phyloP scores from a whole-genome alignment of 148 eudicot species.

The Cornus suecica region DNA sequence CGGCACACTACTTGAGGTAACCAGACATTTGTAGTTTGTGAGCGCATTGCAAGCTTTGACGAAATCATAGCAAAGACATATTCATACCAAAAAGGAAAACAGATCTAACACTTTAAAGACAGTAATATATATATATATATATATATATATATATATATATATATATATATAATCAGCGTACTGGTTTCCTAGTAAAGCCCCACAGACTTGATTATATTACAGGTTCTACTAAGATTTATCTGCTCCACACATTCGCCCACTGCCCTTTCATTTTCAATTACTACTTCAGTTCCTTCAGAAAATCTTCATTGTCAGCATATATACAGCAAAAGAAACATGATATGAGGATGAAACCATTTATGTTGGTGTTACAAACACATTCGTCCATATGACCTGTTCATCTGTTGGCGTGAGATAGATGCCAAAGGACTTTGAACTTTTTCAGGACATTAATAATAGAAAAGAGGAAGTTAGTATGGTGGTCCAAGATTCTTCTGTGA shows the following conservation, averaged over 20 bases:
- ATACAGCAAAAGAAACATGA: slow-evolving; percentile 1
- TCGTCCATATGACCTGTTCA: not conserved
- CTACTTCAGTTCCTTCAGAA: slow-evolving; percentile 60
- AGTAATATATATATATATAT: not conserved
- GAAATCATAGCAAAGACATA: not conserved
- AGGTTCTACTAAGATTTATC: not conserved
- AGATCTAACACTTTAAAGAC: not conserved
- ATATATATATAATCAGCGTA: too few species aligned
- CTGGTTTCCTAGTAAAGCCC: not conserved
- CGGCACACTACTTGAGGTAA: too few species aligned
- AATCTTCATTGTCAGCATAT: slow-evolving; percentile 56
- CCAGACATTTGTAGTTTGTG: not conserved
- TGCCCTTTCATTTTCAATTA: not conserved
- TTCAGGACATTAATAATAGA: not conserved
- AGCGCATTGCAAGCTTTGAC: not conserved
- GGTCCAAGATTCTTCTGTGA: not conserved
- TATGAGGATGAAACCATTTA: not conserved
- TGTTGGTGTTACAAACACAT: not conserved
- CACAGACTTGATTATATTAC: not conserved
- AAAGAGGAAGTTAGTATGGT: not conserved
- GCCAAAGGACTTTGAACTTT: not conserved
- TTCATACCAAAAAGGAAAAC: too few species aligned
- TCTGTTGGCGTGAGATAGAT: not conserved
- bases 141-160: too few species aligned
- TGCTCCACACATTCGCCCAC: not conserved